Evolutionary conservation across 2,329 filamentous ascomycete species (phyloP).

Genomic region (Aspergillus pseudoterreus): DNA sequence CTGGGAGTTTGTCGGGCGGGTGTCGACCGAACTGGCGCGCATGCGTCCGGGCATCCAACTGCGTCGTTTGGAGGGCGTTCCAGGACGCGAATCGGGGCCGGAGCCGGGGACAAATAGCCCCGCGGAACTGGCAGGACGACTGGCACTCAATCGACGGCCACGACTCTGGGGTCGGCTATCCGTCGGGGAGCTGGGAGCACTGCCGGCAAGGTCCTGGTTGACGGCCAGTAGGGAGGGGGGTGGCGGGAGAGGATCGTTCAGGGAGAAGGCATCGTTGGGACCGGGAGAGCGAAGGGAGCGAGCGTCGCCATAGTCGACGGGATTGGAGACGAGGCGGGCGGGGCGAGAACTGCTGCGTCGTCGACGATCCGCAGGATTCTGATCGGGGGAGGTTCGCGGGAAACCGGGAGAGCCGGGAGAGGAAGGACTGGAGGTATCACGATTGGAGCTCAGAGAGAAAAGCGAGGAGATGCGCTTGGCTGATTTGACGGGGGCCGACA

Average conservation of each 20-base stretch:
- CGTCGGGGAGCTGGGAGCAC: constrained; percentile 28
- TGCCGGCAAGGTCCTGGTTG: constrained; percentile 35
- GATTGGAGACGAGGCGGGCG: constrained; percentile 32
- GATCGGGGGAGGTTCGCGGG: constrained; percentile 20
- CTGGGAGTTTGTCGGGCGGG: constrained; percentile 24
- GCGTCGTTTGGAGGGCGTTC: constrained; percentile 37
- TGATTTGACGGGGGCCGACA: constrained; percentile 41
- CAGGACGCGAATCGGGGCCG: constrained; percentile 30
- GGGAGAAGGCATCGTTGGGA: constrained; percentile 26
- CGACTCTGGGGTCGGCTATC: constrained; percentile 34
- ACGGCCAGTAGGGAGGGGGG: constrained; percentile 39
- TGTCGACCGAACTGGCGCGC: constrained; percentile 31
- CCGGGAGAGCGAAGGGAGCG: constrained; percentile 20
- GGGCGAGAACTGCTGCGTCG: constrained; percentile 30
- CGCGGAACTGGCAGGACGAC: constrained; percentile 30
- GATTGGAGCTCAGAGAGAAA: constrained; percentile 39
- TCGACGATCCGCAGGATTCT: constrained; percentile 19
- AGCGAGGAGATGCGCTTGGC: constrained; percentile 46
- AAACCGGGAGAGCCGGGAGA: constrained; percentile 24
- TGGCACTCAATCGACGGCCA: constrained; percentile 32
- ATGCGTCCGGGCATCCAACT: constrained; percentile 45
- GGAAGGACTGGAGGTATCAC: constrained; percentile 29
- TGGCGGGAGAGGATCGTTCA: constrained; percentile 33
- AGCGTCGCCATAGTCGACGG: constrained; percentile 25
- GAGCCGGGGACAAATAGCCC: constrained; percentile 32